Evolutionary conservation across 495 filamentous ascomycete species (phyloP).

Genomic region (Oleoguttula mirabilis): DNA sequence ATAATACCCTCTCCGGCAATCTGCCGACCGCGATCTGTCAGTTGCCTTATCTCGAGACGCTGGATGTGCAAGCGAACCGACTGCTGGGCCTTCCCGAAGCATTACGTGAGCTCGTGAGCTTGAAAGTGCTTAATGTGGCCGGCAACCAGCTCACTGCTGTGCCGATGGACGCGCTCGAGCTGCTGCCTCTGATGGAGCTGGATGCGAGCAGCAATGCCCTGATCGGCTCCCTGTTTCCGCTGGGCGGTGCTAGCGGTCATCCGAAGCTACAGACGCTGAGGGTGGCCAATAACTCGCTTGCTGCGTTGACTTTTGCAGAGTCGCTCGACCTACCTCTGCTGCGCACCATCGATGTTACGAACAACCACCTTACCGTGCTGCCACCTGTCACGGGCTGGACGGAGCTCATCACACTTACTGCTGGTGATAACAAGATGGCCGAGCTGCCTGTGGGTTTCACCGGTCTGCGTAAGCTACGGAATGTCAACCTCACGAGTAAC

Average conservation of each 20-base stretch:
- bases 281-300: constrained; percentile 61
- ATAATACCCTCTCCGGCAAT: constrained; percentile 59
- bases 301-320: constrained; percentile 38
- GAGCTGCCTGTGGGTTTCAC: constrained; percentile 64
- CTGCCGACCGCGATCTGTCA: constrained; percentile 44
- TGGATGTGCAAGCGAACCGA: constrained; percentile 73
- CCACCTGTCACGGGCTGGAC: constrained; percentile 62
- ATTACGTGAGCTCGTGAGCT: constrained; percentile 48
- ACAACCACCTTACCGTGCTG: constrained; percentile 62
- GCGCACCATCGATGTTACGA: constrained; percentile 57
- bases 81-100: constrained; percentile 61
- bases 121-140: constrained; percentile 64
- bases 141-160: constrained; percentile 60
- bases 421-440: constrained; percentile 67
- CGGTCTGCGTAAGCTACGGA: constrained; percentile 50
- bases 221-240: constrained; percentile 55
- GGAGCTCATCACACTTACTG: constrained; percentile 56
- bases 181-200: constrained; percentile 61
- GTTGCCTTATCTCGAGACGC: constrained; percentile 56
- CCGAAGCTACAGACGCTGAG: constrained; percentile 59
- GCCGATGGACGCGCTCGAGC: constrained; percentile 53
- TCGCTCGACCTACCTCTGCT: constrained; percentile 55
- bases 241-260: constrained; percentile 40
- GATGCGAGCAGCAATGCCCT: constrained; percentile 70
- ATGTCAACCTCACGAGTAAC: constrained; percentile 74